Percentiles rank a stretch among this genome's conserved stretches.
These are phyloP conservation scores for Geranium brycei DNA, from an alignment of 345 rosid species.

Conservation along the genomic window DNA sequence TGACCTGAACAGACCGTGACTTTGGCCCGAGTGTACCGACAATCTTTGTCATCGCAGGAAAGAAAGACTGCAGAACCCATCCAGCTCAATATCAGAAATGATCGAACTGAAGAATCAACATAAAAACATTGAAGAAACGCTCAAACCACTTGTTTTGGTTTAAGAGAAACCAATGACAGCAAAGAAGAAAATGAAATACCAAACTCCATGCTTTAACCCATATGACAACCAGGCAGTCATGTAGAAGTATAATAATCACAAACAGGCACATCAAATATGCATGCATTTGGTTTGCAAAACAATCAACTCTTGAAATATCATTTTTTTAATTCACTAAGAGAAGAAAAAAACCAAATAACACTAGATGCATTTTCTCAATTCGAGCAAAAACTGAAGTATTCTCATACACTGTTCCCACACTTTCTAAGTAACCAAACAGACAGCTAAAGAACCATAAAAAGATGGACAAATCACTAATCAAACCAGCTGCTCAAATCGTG, in stretches of 20 bases:
- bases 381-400: background rate
- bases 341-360: background rate
- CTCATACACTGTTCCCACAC: background rate
- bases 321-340: background rate
- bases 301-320: background rate
- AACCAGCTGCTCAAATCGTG: too few relatives aligned
- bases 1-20: conserved; percentile 36
- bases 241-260: too few relatives aligned
- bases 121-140: background rate
- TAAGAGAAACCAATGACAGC: background rate
- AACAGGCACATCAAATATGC: background rate
- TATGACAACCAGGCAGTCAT: background rate
- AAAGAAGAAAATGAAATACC: too few relatives aligned
- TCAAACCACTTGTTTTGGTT: background rate
- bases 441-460: too few relatives aligned
- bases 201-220: too few relatives aligned
- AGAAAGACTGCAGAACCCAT: conserved; percentile 32
- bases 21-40: conserved; percentile 61
- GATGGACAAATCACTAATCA: too few relatives aligned
- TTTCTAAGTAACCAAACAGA: background rate
- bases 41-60: conserved; percentile 63
- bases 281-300: background rate
- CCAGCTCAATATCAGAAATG: conserved; percentile 2
- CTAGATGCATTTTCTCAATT: background rate
- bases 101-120: background rate